A percentile compares a stretch with the other conserved stretches of the same genome.
phyloP scores from a whole-genome alignment of 352 stramenopile species.

The Pythium scleroteichum region DNA sequence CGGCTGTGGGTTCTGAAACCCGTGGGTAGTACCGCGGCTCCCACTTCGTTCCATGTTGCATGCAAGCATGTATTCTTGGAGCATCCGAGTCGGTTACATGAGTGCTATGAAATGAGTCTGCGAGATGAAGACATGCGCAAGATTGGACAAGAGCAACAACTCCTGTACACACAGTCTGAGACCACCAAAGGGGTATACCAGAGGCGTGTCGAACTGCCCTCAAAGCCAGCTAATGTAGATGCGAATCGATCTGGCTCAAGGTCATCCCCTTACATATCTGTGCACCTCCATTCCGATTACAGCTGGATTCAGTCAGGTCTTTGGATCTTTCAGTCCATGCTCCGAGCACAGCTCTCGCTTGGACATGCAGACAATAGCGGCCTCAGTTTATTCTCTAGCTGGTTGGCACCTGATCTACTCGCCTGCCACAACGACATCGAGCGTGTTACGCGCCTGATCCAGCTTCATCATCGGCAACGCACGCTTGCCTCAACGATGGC shows the following conservation, averaged over 20 bases:
- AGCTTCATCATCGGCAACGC: conserved; percentile 25
- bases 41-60: background rate
- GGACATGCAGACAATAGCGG: background rate
- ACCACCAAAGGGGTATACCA: too few species aligned
- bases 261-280: too few species aligned
- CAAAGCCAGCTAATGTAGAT: too few species aligned
- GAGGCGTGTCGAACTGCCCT: too few species aligned
- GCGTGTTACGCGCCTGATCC: conserved; percentile 2
- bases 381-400: too few species aligned
- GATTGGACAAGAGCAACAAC: conserved; percentile 11
- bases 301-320: conserved; percentile 31
- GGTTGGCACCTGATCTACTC: conserved; percentile 41
- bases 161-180: too few species aligned
- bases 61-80: conserved; percentile 14
- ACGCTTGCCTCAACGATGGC: conserved; percentile 16
- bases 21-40: background rate
- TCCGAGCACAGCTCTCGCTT: conserved; percentile 29
- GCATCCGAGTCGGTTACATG: background rate
- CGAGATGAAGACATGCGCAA: conserved; percentile 9
- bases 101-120: conserved; percentile 8
- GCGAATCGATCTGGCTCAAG: too few species aligned
- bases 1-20: conserved; percentile 19
- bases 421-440: conserved; percentile 44
- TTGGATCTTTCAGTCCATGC: conserved; percentile 55
- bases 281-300: conserved; percentile 21